A percentile compares a stretch with the other conserved stretches of the same genome.
Evolutionary conservation across 805 yeast species (phyloP).

Genomic region (Wickerhamomyces bovis): DNA sequence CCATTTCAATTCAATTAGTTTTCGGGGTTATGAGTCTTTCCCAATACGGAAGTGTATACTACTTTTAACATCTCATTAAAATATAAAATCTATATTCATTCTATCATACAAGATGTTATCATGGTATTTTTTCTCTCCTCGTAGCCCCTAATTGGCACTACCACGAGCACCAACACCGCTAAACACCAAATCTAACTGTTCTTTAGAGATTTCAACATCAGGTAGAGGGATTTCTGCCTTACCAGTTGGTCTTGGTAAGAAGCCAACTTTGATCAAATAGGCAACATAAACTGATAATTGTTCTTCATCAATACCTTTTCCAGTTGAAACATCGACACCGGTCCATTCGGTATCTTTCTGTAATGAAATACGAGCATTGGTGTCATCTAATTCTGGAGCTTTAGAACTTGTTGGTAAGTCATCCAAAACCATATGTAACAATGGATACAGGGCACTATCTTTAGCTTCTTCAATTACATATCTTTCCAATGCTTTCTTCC

Average conservation of each 20-base stretch:
- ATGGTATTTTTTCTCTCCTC: not conserved
- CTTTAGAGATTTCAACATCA: conserved; percentile 44
- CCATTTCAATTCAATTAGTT: too few species aligned
- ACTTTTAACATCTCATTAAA: not conserved
- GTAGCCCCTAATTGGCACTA: conserved; percentile 45
- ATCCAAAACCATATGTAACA: conserved; percentile 90
- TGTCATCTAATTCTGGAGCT: conserved; percentile 93
- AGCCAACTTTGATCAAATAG: conserved; percentile 75
- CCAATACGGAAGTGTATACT: not conserved
- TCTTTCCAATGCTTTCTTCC: conserved; percentile 74
- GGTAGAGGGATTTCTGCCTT: conserved; percentile 47
- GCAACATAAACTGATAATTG: conserved; percentile 74
- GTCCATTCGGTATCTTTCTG: conserved; percentile 54
- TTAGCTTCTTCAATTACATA: conserved; percentile 68
- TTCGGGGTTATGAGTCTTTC: not conserved
- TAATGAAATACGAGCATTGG: conserved; percentile 70
- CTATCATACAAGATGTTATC: not conserved
- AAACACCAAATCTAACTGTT: conserved; percentile 50
- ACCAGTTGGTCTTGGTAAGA: conserved; percentile 57
- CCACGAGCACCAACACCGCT: conserved; percentile 75
- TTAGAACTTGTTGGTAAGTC: conserved; percentile 84
- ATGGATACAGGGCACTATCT: conserved; percentile 87
- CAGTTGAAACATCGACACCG: conserved; percentile 60
- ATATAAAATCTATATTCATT: not conserved
- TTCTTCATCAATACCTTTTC: conserved; percentile 65